These are phyloP conservation scores for Salix purpurea DNA, from an alignment of 345 rosid species.

Conservation along the genomic window DNA sequence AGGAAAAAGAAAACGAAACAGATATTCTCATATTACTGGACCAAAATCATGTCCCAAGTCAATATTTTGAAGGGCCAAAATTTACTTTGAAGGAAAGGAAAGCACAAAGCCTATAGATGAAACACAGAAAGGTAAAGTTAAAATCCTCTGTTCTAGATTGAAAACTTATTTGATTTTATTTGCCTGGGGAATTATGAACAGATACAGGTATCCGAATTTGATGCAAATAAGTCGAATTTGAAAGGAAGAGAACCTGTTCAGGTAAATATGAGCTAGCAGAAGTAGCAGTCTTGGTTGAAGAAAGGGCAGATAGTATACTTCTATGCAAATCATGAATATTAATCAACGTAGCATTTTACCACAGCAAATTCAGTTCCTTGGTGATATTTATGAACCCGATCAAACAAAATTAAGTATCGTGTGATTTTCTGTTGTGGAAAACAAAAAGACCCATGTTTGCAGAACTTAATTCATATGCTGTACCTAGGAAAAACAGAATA, in stretches of 20 bases:
- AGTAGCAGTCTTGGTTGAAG: background rate
- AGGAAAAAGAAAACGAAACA: background rate
- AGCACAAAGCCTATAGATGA: background rate
- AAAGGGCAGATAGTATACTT: background rate
- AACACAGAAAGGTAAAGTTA: background rate
- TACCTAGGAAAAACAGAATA: background rate
- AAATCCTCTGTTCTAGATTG: background rate
- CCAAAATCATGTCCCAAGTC: background rate
- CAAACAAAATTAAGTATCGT: background rate
- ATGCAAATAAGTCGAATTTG: background rate
- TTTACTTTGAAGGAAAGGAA: background rate
- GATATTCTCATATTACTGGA: background rate
- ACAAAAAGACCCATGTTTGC: background rate
- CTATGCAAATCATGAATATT: constrained; percentile 7
- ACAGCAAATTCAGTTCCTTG: constrained; percentile 1
- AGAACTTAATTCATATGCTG: background rate
- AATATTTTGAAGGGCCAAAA: background rate
- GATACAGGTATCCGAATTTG: background rate
- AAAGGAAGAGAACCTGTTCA: background rate
- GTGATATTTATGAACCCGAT: background rate
- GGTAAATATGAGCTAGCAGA: background rate
- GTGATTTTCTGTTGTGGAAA: background rate
- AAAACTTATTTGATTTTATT: background rate
- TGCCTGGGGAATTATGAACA: background rate
- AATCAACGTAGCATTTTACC: background rate